Evolutionary conservation across 495 filamentous ascomycete species (phyloP), one percentile per base, ranked within the genome.

Genomic region (Cercophora scortea): DNA sequence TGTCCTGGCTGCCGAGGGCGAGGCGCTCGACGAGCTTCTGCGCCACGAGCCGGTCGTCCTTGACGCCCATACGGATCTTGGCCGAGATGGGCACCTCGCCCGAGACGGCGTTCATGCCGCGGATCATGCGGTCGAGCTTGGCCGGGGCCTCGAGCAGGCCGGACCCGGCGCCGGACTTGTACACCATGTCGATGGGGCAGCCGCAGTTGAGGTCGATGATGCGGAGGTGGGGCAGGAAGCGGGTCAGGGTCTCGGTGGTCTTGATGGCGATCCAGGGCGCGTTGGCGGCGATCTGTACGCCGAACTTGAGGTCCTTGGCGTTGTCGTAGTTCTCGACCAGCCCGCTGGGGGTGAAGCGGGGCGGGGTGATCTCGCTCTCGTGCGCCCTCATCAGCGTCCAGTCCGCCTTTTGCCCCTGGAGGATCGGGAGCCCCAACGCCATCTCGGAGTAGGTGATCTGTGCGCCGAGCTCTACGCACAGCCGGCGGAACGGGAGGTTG

Each of bases 401-500:
- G 73, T 98, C 93, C 1, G 80, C 75, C 63, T 90, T 95, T 45
- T 85, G 77, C 9, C 93, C 93, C 67, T 96, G 90, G n/a, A 98
- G 76, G 46, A 98, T 69, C 11, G 90, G 89, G 59, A 95, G 67
- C 38, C 89, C 82, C 83, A 97, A 88, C 4, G 94, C 93, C 93
- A 98, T 98, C 63, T 98, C 93, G 0, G 93, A 97, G 72, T 96
- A 97, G 4, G 92, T 98, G 36, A 94, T 71, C 56, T 95, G 88
- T 16, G 93, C 91, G 18, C 93, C 94, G 16, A 96, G 79, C 47
- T 86, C 83, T 0, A 85, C 82, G 61, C 93, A 97, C n/a, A 98
- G 80, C 47, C 94, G 81, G 42, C 93, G 86, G 74, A 96, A 98
- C 1, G 93, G 94, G 32, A 97, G 72, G 59, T 98, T 98, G n/a